phyloP scores from a whole-genome alignment of 331 rosid genomes.

The Dryas integrifolia region DNA sequence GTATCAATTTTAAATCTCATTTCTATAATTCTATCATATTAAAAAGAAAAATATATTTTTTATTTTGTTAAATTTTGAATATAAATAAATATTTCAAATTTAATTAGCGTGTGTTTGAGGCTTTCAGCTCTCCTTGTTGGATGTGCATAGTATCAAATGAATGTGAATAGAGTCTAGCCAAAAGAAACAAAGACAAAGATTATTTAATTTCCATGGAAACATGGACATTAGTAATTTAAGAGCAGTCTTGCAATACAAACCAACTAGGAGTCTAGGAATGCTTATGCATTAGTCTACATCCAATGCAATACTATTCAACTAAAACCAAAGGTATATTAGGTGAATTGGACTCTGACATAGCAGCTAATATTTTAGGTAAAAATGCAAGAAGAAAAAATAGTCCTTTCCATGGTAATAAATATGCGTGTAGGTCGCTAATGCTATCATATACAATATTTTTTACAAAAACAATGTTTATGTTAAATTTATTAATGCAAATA shows the following conservation, averaged over 20 bases:
- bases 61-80: too few species aligned
- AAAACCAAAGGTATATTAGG: background rate
- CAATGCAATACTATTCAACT: background rate
- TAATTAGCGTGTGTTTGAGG: too few species aligned
- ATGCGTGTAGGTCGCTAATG: background rate
- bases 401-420: background rate
- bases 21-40: too few species aligned
- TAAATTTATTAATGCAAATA: too few species aligned
- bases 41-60: too few species aligned
- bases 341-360: background rate
- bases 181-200: background rate
- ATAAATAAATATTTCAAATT: too few species aligned
- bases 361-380: conserved; percentile 4
- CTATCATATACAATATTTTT: too few species aligned
- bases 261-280: background rate
- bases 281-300: too few species aligned
- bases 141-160: background rate
- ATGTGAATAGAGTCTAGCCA: background rate
- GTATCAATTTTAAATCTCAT: too few species aligned
- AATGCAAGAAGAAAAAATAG: background rate
- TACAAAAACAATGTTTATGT: too few species aligned
- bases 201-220: background rate
- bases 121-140: too few species aligned
- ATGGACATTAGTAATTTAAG: background rate
- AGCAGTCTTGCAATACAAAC: background rate